Percentiles rank a stretch among this genome's conserved stretches.
These are phyloP conservation scores for Penicillium sp. DNA, from an alignment of 2,329 filamentous ascomycete genomes.

Conservation along the genomic window DNA sequence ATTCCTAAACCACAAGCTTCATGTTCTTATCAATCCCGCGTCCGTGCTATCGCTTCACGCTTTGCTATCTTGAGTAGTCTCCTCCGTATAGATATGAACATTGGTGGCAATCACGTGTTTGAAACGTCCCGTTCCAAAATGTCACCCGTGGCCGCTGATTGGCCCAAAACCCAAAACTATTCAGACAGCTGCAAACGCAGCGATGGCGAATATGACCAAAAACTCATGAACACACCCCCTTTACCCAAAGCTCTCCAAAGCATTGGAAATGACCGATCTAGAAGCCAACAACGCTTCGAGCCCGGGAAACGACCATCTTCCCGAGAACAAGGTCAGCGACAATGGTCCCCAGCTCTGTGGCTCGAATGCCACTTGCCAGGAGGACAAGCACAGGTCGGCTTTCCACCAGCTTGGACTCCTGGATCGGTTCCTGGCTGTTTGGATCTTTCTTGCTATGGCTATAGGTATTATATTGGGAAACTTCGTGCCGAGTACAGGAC, in stretches of 20 bases:
- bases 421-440: conserved; percentile 69
- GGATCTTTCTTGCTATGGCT: conserved; percentile 81
- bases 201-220: not conserved
- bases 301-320: conserved; percentile 14
- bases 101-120: conserved; percentile 6
- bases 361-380: conserved; percentile 1
- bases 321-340: conserved; percentile 5
- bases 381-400: conserved; percentile 31
- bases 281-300: conserved; percentile 24
- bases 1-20: not conserved
- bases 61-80: not conserved
- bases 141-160: conserved; percentile 17
- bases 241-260: not conserved
- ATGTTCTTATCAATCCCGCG: not conserved
- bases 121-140: conserved; percentile 7
- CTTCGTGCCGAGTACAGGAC: conserved; percentile 68
- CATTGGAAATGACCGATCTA: not conserved
- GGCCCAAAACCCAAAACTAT: conserved; percentile 1
- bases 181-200: not conserved
- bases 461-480: conserved; percentile 78
- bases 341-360: conserved; percentile 10
- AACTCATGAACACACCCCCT: not conserved
- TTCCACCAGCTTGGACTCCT: conserved; percentile 63
- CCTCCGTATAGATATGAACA: not conserved
- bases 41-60: not conserved